Conservation (phyloP, 2,329 filamentous ascomycete genomes). For the Trichocomaceae sp. region DNA sequence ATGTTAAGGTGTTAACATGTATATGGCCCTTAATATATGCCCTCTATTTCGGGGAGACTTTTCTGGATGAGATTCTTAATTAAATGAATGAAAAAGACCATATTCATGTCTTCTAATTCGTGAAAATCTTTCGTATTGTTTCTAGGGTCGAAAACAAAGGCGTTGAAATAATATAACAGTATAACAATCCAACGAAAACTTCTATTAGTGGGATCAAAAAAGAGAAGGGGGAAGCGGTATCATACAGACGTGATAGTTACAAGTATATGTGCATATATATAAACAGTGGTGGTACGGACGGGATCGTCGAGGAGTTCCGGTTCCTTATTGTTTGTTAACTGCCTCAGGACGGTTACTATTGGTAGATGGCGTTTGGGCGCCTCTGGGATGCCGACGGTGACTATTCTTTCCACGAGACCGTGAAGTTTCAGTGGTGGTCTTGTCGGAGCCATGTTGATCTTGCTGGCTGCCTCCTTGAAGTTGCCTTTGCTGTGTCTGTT, state of each 20-base stretch:
- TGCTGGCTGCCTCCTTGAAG: neutral
- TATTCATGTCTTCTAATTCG: neutral
- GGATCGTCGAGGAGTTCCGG: neutral
- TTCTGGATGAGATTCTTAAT: too few relatives aligned
- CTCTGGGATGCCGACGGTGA: conserved; percentile 6
- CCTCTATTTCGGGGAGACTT: too few relatives aligned
- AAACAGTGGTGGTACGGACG: neutral
- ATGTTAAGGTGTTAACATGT: too few relatives aligned
- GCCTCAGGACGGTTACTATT: neutral
- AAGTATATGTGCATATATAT: neutral
- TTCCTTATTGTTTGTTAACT: neutral
- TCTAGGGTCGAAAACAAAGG: neutral
- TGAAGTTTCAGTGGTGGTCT: neutral
- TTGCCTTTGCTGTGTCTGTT: neutral
- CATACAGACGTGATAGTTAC: neutral
- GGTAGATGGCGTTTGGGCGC: neutral
- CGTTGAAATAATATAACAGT: neutral
- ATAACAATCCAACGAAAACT: neutral
- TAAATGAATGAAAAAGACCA: neutral
- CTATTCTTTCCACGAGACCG: neutral
- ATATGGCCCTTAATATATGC: too few relatives aligned
- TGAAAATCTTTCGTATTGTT: neutral
- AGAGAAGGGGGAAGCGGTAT: neutral
- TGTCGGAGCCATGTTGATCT: neutral
- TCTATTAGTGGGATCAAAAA: neutral